A percentile compares a stretch with the other conserved stretches of the same genome.
These are phyloP conservation scores for Huntiella omanensis DNA, from an alignment of 2,329 filamentous ascomycete species.

Conservation along the genomic window DNA sequence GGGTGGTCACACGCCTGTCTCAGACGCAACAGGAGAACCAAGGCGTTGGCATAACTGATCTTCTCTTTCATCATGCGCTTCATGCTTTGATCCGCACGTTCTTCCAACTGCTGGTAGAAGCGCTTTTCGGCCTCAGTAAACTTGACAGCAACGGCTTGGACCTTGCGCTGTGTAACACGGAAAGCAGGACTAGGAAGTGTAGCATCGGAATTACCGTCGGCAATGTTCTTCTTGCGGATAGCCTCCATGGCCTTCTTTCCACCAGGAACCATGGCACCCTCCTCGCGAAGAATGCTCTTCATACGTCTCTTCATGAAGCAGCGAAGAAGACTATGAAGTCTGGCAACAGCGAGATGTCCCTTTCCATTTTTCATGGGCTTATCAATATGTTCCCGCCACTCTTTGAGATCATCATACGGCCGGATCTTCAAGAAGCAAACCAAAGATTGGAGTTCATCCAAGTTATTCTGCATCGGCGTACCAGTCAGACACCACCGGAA, in stretches of 20 bases:
- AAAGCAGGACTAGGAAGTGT: constrained; percentile 44
- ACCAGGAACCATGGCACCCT: constrained; percentile 61
- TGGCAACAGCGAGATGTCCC: constrained; percentile 71
- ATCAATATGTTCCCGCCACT: constrained; percentile 87
- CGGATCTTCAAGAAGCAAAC: constrained; percentile 85
- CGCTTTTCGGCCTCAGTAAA: constrained; percentile 63
- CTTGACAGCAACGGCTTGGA: constrained; percentile 59
- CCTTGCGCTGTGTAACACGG: constrained; percentile 78
- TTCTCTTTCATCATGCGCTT: constrained; percentile 74
- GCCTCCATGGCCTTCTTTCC: constrained; percentile 35
- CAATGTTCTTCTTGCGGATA: constrained; percentile 23
- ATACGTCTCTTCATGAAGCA: constrained; percentile 98
- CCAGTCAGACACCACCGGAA: constrained; percentile 95
- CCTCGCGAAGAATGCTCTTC: constrained; percentile 86
- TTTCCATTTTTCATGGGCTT: constrained; percentile 75
- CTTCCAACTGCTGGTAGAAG: constrained; percentile 73
- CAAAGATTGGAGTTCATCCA: constrained; percentile 86
- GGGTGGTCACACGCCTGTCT: constrained; percentile 93
- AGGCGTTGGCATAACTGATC: constrained; percentile 79
- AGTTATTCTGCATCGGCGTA: constrained; percentile 94
- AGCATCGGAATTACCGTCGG: constrained; percentile 19
- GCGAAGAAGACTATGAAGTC: constrained; percentile 66
- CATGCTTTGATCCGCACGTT: constrained; percentile 69
- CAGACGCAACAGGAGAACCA: constrained; percentile 77
- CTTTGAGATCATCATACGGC: constrained; percentile 67